phyloP scores from a whole-genome alignment of 2,329 filamentous ascomycete species.

The Thelonectria blattea region DNA sequence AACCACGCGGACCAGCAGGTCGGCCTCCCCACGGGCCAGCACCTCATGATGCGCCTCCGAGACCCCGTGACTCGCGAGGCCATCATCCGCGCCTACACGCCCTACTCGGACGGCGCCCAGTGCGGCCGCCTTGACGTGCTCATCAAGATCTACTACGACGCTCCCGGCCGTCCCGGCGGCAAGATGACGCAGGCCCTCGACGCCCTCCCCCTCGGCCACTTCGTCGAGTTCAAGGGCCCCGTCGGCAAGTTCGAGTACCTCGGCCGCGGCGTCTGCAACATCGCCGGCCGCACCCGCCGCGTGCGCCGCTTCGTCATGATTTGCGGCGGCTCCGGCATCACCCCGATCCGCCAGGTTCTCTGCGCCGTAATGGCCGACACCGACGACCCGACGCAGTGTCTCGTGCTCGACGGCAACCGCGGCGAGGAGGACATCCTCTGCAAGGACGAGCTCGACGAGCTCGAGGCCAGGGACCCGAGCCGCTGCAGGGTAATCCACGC shows the following conservation, averaged over 20 bases:
- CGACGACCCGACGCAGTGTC: constrained; percentile 69
- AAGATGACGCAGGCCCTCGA: constrained; percentile 85
- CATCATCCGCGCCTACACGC: constrained; percentile 87
- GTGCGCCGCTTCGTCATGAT: constrained; percentile 83
- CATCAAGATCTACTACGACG: constrained; percentile 80
- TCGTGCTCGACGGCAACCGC: constrained; percentile 81
- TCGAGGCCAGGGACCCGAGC: constrained; percentile 59
- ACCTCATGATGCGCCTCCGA: constrained; percentile 81
- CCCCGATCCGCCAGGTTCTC: constrained; percentile 87
- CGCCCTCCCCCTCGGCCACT: constrained; percentile 71
- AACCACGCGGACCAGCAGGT: constrained; percentile 72
- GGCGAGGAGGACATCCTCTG: constrained; percentile 83
- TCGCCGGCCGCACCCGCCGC: constrained; percentile 61
- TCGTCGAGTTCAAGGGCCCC: constrained; percentile 86
- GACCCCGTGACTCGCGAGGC: constrained; percentile 73
- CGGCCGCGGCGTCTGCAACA: constrained; percentile 66
- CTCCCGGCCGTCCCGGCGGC: constrained; percentile 64
- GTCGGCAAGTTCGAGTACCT: constrained; percentile 85
- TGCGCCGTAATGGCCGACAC: constrained; percentile 66
- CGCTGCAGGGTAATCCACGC: constrained; percentile 72
- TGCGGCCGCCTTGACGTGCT: constrained; percentile 74
- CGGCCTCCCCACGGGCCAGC: constrained; percentile 83
- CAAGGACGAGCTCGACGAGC: constrained; percentile 70
- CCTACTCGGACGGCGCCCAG: constrained; percentile 69
- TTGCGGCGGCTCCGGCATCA: constrained; percentile 87